phyloP scores from a whole-genome alignment of 306 rosid genomes.

The Biancaea sappan region DNA sequence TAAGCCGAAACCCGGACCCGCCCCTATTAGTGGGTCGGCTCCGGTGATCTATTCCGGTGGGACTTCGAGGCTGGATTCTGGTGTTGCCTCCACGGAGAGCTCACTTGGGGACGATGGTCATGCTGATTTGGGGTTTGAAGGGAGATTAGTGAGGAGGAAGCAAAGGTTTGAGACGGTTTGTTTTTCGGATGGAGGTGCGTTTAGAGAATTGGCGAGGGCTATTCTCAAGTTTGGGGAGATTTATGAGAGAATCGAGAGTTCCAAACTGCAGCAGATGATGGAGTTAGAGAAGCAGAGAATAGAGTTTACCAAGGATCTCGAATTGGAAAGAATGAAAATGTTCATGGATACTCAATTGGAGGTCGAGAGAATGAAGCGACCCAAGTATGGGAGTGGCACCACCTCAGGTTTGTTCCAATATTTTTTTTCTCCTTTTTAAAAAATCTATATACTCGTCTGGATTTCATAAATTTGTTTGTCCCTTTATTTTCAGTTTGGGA shows the following conservation, averaged over 20 bases:
- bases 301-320: conserved; percentile 53
- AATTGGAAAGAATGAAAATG: conserved; percentile 51
- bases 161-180: conserved; percentile 31
- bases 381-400: conserved; percentile 25
- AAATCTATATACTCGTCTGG: neutral
- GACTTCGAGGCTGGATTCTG: neutral
- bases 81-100: neutral
- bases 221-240: conserved; percentile 50
- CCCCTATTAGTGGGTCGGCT: neutral
- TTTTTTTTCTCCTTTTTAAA: neutral
- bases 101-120: conserved; percentile 13
- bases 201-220: conserved; percentile 54
- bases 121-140: neutral
- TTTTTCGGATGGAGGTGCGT: conserved; percentile 38
- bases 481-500: neutral
- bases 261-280: conserved; percentile 43
- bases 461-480: neutral
- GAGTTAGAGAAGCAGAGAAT: conserved; percentile 61
- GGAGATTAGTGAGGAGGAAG: conserved; percentile 23
- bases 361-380: conserved; percentile 45
- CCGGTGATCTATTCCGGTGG: neutral
- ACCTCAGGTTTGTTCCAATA: neutral
- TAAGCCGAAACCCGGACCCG: conserved; percentile 1
- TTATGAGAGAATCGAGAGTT: conserved; percentile 53
- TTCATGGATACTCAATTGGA: conserved; percentile 54